These are phyloP conservation scores for Mycosphaerella sp. DNA, from an alignment of 2,329 filamentous ascomycete genomes.

Conservation along the genomic window DNA sequence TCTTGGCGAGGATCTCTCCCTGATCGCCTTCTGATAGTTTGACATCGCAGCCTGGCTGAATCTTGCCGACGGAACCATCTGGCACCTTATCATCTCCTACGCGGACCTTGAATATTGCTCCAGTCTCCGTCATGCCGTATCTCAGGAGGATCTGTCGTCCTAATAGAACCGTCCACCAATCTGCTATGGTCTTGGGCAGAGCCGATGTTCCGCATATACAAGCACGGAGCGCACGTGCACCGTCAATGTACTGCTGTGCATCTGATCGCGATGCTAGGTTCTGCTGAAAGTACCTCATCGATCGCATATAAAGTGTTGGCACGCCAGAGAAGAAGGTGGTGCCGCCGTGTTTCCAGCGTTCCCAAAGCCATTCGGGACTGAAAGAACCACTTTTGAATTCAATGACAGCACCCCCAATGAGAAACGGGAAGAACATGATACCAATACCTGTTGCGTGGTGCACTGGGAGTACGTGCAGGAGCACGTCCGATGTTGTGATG, in stretches of 20 bases:
- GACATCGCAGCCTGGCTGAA: constrained; percentile 44
- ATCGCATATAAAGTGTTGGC: constrained; percentile 47
- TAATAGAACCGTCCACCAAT: constrained; percentile 46
- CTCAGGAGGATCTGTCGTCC: constrained; percentile 42
- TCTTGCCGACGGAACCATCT: constrained; percentile 42
- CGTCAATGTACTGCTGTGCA: constrained; percentile 39
- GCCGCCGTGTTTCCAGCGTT: constrained; percentile 40
- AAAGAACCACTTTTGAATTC: constrained; percentile 45
- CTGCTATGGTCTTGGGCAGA: constrained; percentile 45
- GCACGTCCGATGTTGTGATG: constrained; percentile 36
- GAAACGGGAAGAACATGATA: constrained; percentile 45
- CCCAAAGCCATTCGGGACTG: constrained; percentile 42
- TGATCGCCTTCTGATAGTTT: constrained; percentile 43
- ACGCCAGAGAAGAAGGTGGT: constrained; percentile 48
- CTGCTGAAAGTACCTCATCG: constrained; percentile 43
- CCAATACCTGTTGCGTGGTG: constrained; percentile 49
- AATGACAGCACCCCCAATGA: constrained; percentile 43
- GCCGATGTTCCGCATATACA: constrained; percentile 46
- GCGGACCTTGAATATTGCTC: constrained; percentile 44
- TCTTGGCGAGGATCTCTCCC: constrained; percentile 44
- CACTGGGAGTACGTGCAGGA: constrained; percentile 47
- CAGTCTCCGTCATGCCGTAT: constrained; percentile 49
- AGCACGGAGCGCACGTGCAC: constrained; percentile 38
- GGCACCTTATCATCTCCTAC: constrained; percentile 39
- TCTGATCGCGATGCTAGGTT: constrained; percentile 30